Base-by-base conservation (phyloP, 2,329 filamentous ascomycete species). In the Teratosphaeria viscida region DNA sequence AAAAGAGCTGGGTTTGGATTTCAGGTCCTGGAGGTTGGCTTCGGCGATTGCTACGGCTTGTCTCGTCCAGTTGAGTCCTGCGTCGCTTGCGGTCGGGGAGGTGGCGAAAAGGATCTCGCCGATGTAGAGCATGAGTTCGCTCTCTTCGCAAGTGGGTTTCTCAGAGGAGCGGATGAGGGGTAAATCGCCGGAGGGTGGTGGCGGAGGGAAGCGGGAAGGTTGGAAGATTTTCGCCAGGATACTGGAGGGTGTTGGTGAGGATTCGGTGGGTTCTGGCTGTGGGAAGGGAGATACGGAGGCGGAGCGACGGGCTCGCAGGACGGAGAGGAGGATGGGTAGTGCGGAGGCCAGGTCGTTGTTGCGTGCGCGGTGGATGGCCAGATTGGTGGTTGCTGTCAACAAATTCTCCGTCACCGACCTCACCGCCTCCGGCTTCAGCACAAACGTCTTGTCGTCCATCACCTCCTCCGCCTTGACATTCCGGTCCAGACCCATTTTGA, bases 81-180 rank as follows among this genome's bases (percentile, higher is more conserved):
- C 86, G 55, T 89, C 85, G 56, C 77, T 19, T 73, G 77, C 19
- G 70, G 64, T 10, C 62, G 78, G 75, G 2, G 82, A 81, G 4
- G 82, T 82, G 0, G 89, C 83, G 73, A 88, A 96, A 35, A 97
- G 81, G 57, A 97, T 95, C 76, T 97, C 92, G 60, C 92, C 92
- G 63, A 97, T 92, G 73, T 96, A 94, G 27, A 91, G 82, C 79
- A 90, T 91, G 14, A 96, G 76, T 0, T 85, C 90, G 2, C 91
- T 90, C 73, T 96, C 92, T 65, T 94, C 87, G 73, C 92, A 96
- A 43, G 82, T 81, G 64, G 68, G 66, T 29, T 65, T 63, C 6
- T 89, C 84, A 2, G 61, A 59, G 32, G 81, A 78, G 54, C 89
- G 86, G 59, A 80, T 75, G 0, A 92, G 84, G 0, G 86, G 80